These are phyloP conservation scores for Ceratobasidium sp. DNA, from an alignment of 1,284 basidiomycete species.

Conservation along the genomic window DNA sequence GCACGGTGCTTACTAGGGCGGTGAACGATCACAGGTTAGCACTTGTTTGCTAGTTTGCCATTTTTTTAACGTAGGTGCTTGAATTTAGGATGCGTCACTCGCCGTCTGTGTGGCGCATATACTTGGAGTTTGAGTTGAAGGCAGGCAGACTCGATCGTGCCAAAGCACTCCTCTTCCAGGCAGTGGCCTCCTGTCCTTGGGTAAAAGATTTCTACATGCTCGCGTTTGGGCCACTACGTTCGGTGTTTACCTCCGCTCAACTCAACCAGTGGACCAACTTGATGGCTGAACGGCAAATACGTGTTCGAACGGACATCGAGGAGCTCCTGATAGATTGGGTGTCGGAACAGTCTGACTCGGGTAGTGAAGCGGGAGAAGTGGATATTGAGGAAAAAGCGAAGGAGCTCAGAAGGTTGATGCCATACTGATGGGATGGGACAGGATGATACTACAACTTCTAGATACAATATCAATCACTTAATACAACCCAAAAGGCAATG, in stretches of 20 bases:
- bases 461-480: constrained; percentile 16
- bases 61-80: background rate
- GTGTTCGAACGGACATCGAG: constrained; percentile 75
- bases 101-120: constrained; percentile 78
- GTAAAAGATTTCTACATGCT: constrained; percentile 78
- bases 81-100: constrained; percentile 71
- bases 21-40: constrained; percentile 73
- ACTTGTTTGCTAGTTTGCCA: no score
- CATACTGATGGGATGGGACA: constrained; percentile 26
- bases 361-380: constrained; percentile 28
- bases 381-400: constrained; percentile 44
- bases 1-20: constrained; percentile 69
- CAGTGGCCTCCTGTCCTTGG: constrained; percentile 83
- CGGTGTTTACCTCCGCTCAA: constrained; percentile 73
- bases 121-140: constrained; percentile 84
- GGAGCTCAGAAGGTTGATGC: constrained; percentile 44
- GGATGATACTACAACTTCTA: constrained; percentile 5
- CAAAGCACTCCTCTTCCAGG: constrained; percentile 82
- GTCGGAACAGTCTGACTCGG: constrained; percentile 52
- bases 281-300: constrained; percentile 85
- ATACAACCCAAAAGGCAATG: constrained; percentile 12
- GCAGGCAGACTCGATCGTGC: constrained; percentile 69
- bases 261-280: constrained; percentile 75
- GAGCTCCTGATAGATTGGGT: constrained; percentile 64
- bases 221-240: constrained; percentile 80